A percentile compares a stretch with the other conserved stretches of the same genome.
These are phyloP conservation scores for Cladophialophora yegresii DNA, from an alignment of 2,329 filamentous ascomycete genomes.

Conservation along the genomic window DNA sequence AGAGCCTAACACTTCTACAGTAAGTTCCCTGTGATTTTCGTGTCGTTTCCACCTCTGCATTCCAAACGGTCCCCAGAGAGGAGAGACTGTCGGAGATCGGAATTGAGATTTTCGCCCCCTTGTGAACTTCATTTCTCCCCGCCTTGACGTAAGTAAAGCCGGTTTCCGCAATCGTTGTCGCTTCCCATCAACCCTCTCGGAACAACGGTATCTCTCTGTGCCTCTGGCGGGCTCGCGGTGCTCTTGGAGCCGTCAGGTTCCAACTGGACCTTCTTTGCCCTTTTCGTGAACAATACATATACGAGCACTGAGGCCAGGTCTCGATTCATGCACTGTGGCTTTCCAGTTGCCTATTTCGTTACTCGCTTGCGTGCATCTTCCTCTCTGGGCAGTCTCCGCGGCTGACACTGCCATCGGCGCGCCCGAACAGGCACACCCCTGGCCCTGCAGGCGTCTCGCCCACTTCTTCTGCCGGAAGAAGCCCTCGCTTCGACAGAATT, in stretches of 20 bases:
- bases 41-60: neutral
- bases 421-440: conserved; percentile 16
- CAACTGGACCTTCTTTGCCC: neutral
- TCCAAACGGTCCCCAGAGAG: neutral
- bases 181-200: neutral
- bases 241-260: neutral
- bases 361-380: conserved; percentile 18
- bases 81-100: conserved; percentile 12
- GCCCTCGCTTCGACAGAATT: conserved; percentile 15
- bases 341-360: conserved; percentile 12
- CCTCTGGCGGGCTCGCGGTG: neutral
- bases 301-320: conserved; percentile 6
- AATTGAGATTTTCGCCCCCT: neutral
- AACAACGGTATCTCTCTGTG: neutral
- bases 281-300: conserved; percentile 4
- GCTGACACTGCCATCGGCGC: conserved; percentile 19
- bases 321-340: conserved; percentile 18
- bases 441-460: conserved; percentile 8
- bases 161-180: conserved; percentile 20
- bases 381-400: conserved; percentile 19
- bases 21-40: neutral
- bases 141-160: conserved; percentile 15
- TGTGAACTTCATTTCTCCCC: neutral
- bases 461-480: conserved; percentile 15
- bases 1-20: neutral